Conservation (phyloP, 768 basidiomycete species). For the Austroboletus eburneus region DNA sequence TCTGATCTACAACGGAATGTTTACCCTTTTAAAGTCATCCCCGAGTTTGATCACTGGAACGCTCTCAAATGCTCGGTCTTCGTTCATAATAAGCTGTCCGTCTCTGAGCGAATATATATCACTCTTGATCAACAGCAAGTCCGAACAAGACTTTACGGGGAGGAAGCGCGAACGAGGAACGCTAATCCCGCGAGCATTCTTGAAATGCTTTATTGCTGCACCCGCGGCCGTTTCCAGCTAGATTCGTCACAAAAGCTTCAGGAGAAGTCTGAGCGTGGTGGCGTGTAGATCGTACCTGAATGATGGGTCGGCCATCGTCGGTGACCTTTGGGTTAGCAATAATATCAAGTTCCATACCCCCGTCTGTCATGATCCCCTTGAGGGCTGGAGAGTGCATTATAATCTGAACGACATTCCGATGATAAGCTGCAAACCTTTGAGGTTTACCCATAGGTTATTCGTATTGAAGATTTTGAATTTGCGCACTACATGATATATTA, state of each 20-base stretch:
- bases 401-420: slow-evolving; percentile 35
- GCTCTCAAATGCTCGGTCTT: slow-evolving; percentile 51
- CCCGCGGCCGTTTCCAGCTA: slow-evolving; percentile 74
- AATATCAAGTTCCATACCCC: slow-evolving; percentile 71
- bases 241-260: slow-evolving; percentile 30
- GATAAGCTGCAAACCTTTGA: slow-evolving; percentile 46
- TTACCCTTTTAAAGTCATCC: slow-evolving; percentile 76
- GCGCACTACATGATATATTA: slow-evolving; percentile 77
- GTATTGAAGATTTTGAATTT: slow-evolving; percentile 84
- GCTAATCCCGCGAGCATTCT: slow-evolving; percentile 64
- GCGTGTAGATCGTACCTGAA: slow-evolving; percentile 63
- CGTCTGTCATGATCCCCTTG: slow-evolving; percentile 69
- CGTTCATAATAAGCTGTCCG: slow-evolving; percentile 62
- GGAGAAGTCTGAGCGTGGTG: background rate
- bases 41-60: slow-evolving; percentile 76
- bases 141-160: slow-evolving; percentile 60
- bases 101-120: slow-evolving; percentile 69
- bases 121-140: slow-evolving; percentile 61
- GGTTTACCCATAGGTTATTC: slow-evolving; percentile 60
- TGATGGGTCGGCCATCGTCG: slow-evolving; percentile 65
- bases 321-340: slow-evolving; percentile 71
- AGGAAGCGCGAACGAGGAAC: slow-evolving; percentile 72
- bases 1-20: no score
- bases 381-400: slow-evolving; percentile 41
- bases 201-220: slow-evolving; percentile 72